Evolutionary conservation across 129 eudicot genomes (phyloP).

Genomic region (Flaveria ramosissima): DNA sequence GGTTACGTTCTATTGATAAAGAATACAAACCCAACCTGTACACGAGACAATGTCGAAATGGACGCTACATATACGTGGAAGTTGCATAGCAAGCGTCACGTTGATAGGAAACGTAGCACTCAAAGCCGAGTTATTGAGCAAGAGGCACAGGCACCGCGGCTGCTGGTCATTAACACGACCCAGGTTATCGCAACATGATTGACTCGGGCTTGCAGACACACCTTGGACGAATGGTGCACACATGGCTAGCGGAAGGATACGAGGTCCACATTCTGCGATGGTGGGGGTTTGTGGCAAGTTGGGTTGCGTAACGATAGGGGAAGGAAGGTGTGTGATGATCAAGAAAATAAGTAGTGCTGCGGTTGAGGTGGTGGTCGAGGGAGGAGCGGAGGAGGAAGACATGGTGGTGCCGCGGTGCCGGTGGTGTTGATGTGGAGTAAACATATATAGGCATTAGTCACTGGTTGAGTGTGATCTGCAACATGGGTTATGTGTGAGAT

Average conservation of each 20-base stretch:
- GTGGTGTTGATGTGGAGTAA: not conserved
- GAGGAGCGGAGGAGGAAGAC: slow-evolving; percentile 16
- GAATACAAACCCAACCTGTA: slow-evolving; percentile 26
- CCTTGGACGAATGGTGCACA: slow-evolving; percentile 44
- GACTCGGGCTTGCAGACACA: slow-evolving; percentile 22
- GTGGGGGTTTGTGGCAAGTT: slow-evolving; percentile 33
- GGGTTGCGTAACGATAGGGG: slow-evolving; percentile 24
- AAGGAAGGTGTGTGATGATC: slow-evolving; percentile 23
- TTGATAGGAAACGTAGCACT: slow-evolving; percentile 31
- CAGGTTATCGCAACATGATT: slow-evolving; percentile 36
- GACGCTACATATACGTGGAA: slow-evolving; percentile 38
- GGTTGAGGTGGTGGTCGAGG: not conserved
- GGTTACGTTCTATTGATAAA: not conserved
- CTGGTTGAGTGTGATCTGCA: slow-evolving; percentile 35
- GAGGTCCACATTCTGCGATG: slow-evolving; percentile 36
- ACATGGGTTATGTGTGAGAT: slow-evolving; percentile 28
- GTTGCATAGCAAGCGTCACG: slow-evolving; percentile 36
- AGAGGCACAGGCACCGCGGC: slow-evolving; percentile 29
- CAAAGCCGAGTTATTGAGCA: slow-evolving; percentile 39
- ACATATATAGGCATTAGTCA: slow-evolving; percentile 12
- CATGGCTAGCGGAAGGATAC: slow-evolving; percentile 37
- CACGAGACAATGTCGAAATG: slow-evolving; percentile 32
- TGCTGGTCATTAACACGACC: slow-evolving; percentile 33
- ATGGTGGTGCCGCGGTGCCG: not conserved
- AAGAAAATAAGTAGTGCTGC: slow-evolving; percentile 2